Base-by-base conservation (phyloP, 306 rosid genomes). In the Sechiopsis laciniata region DNA sequence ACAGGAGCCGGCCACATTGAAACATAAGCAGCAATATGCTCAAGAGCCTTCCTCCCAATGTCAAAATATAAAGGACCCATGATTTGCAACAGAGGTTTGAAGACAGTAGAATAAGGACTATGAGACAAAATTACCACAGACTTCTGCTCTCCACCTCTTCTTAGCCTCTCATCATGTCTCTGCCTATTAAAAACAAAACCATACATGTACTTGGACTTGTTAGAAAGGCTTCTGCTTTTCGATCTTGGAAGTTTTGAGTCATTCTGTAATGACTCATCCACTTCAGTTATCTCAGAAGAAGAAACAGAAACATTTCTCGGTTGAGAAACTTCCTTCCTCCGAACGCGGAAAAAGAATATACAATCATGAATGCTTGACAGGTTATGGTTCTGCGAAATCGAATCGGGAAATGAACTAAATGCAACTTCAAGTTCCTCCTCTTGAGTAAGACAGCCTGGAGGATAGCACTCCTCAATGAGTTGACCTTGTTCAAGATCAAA, bases 111-210 rank as follows among this genome's bases (percentile, higher is more conserved):
- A 82, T 79, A 92, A 69, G 98, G 98, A 81, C 58, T 67, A 21
- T 77, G 83, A 8, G 98, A 87, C 81, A 92, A 78, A 64, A 92
- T 87, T 19, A 92, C 98, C 65, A 92, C 96, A 52, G 98, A 92
- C 74, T 92, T 92, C 82, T 92, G 98, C 78, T 92, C 96, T 48
- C 98, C 98, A n/a, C 98, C 98, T 16, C 98, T 87, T 80, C 87
- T 90, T 32, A 92, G 76, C 82, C 98, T 88, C 86, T 92, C 96
- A 64, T 92, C 98, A 21, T 92, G 98, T 83, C 98, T 87, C 87
- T 90, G 96, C 76, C 98, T 83, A 74, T 92, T 92, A 74, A 92
- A 90, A 55, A 90, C 98, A 80, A 85, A 92, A 48, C 98, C 98
- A 83, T 90, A 92, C 85, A 92, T 79, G 82, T 84, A 90, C 45